These are phyloP conservation scores for Ehretia macrophylla DNA, from an alignment of 257 asterid species.

Conservation along the genomic window DNA sequence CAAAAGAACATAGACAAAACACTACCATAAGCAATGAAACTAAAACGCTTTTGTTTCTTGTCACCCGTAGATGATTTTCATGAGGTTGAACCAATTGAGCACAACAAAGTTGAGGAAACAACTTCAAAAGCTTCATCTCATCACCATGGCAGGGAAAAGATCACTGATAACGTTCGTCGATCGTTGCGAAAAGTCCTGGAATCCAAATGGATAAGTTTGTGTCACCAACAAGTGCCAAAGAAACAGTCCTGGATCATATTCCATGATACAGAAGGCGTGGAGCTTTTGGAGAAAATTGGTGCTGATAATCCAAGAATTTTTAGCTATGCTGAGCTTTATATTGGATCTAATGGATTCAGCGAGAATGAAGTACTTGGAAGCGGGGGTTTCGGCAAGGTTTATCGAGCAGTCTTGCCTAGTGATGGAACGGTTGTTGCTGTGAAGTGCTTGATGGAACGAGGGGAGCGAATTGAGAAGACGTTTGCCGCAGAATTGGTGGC, in stretches of 20 bases:
- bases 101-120: constrained; percentile 1
- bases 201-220: constrained; percentile 33
- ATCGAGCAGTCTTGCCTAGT: constrained; percentile 73
- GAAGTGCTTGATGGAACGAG: constrained; percentile 76
- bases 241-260: constrained; percentile 32
- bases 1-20: background rate
- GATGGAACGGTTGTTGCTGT: constrained; percentile 85
- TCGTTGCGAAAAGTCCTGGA: constrained; percentile 32
- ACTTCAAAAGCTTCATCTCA: constrained; percentile 7
- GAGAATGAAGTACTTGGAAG: constrained; percentile 58
- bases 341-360: constrained; percentile 72
- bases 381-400: constrained; percentile 89
- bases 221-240: constrained; percentile 23
- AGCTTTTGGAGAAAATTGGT: constrained; percentile 35
- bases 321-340: constrained; percentile 82
- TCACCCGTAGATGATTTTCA: constrained; percentile 49
- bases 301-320: constrained; percentile 68
- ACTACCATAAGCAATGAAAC: constrained; percentile 65
- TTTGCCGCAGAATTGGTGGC: constrained; percentile 88
- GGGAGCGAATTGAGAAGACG: constrained; percentile 74
- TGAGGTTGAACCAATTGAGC: constrained; percentile 5
- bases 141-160: constrained; percentile 27
- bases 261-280: constrained; percentile 76
- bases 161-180: constrained; percentile 24
- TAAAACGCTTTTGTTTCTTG: constrained; percentile 59